Evolutionary conservation across 2,329 filamentous ascomycete genomes (phyloP), one percentile per base, ranked within the genome.

Genomic region (Penicillium sp.): DNA sequence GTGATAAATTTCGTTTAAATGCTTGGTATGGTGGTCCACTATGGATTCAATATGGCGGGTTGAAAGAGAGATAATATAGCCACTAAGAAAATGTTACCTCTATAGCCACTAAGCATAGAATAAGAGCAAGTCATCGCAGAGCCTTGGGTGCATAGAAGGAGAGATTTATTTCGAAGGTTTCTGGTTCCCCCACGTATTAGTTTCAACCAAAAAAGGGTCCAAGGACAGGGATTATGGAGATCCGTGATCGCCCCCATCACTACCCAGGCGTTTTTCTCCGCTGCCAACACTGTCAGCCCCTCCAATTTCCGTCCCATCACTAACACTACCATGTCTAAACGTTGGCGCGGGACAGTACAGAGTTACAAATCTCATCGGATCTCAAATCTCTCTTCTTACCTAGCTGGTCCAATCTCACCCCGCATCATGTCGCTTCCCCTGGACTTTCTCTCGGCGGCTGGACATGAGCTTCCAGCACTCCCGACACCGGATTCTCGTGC

Each of bases 401-500:
- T 24, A 45, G 42, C 42, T 45, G 2, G 12, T 24, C 19, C 22
- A 24, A 13, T 45, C 19, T 12, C 1, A 24, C 8, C 10, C 42
- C 6, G 22, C 4, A 45, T 45, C n/a, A 53, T 53, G n/a, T 53
- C 49, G 17, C 49, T 53, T 33, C 49, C 30, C 49, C n/a, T 53
- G n/a, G 28, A 22, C 5, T 53, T 37, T 37, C 28, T 22, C 6
- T 33, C 49, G 13, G 49, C n/a, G 30, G 15, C 30, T 53, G n/a
- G 49, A 33, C 15, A 35, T 22, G 12, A 19, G n/a, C 13, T 53
- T 30, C 4, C 30, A 35, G n/a, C 30, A 35, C 49, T 13, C 30
- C 33, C 30, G 3, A 53, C 49, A 4, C 28, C 33, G n/a, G 49
- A 35, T 53, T 53, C 49, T n/a, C 30, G 30, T 13, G 49, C 13